Base-by-base conservation (phyloP, 805 yeast species). In the Torulaspora microellipsoides region DNA sequence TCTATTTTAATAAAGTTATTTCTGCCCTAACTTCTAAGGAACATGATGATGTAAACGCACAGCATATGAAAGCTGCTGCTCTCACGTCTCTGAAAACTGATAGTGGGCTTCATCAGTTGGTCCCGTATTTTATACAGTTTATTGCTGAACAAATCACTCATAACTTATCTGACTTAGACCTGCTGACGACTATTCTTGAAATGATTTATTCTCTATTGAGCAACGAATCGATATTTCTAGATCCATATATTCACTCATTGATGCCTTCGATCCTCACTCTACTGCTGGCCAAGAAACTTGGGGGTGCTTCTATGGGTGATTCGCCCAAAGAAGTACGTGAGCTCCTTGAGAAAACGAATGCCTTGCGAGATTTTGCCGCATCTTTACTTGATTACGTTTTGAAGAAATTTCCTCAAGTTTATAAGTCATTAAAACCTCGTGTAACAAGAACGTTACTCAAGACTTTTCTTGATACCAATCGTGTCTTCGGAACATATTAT, bases 201-300 rank as follows among this genome's bases (percentile, higher is more conserved):
- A 89, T 89, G 49, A 79, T 91, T 10, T 85, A 87, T 47, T 89
- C 98, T 0, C 71, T 93, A 27, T 72, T 89, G 38, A 80, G 83
- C 34, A 93, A 93, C 66, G 80, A 80, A 42, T 82, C 95, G 15
- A 80, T 93, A 31, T 91, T 89, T 56, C 73, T 91, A 47, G 97
- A 91, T 53, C 99, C 98, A 9, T 91, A 91, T 59, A 88, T 93
- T 36, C 99, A 95, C 68, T 91, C 96, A 0, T 70, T 93, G 54
- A 88, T 93, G 86, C 99, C 99, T n/a, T 87, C 96, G 48, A 83
- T 93, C 28, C 72, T 93, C 52, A 93, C 99, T 0, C 72, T 91
- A 15, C 73, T 93, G 34, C 73, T 93, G 38, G 97, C 98, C 1
- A 89, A 89, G 58, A 78, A 86, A 48, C 76, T 91, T n/a, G 97